Evolutionary conservation across 2,329 filamentous ascomycete species (phyloP), one percentile per base, ranked within the genome.

Genomic region (Nemania serpens): DNA sequence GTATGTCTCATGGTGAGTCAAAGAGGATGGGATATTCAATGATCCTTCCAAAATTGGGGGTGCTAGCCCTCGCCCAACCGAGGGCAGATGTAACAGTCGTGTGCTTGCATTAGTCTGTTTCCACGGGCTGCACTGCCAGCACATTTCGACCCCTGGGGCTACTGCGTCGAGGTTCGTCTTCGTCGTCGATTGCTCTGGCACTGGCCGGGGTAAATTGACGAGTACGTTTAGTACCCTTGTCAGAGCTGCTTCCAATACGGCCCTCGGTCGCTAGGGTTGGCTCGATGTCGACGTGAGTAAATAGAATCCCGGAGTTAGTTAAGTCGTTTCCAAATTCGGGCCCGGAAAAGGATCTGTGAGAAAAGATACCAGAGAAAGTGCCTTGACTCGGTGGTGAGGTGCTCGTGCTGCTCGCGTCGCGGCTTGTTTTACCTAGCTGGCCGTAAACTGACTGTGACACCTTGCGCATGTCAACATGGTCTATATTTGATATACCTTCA

Each of bases 161-260:
- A n/a, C 60, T 66, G 25, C 75, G 73, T 12, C 75, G 74, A 36
- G 77, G 75, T 61, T 82, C 79, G 43, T 82, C 77, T 51, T 83
- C 79, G 18, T 80, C 78, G 41, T 82, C 81, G 15, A 81, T 77
- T 9, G 69, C 77, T 63, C 77, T 80, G n/a, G 73, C 68, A 37
- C 81, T 78, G 2, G 75, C 75, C 7, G 81, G 79, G 0, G 81
- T 82, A 50, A 81, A 80, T 52, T 78, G 75, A 12, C 81, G 77
- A 57, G 73, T 70, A 36, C 83, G 77, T 67, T 84, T 85, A 41
- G 67, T 66, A n/a, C 75, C 73, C 42, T 76, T 78, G 10, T 78
- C 77, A 15, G 63, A 63, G 52, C 67, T 58, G 20, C 58, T 65
- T 42, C 59, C 61, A 46, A 61, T 41, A 20, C 64, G 66, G 25